These are phyloP conservation scores for Chaetothyriales sp. DNA, from an alignment of 2,329 filamentous ascomycete genomes.

Conservation along the genomic window DNA sequence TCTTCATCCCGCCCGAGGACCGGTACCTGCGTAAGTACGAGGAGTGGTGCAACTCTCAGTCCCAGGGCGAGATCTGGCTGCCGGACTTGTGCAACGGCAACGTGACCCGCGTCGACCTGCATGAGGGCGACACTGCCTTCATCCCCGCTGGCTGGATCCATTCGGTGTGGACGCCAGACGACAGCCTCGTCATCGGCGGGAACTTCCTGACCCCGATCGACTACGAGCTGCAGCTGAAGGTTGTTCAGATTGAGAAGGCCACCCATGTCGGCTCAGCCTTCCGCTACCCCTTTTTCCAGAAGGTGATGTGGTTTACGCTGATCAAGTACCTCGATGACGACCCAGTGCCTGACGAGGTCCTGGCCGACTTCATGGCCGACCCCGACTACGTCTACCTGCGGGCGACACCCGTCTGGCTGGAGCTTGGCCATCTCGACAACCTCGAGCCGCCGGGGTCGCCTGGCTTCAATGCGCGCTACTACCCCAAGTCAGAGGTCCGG, in stretches of 20 bases:
- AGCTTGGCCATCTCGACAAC: constrained; percentile 40
- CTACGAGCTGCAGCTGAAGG: constrained; percentile 50
- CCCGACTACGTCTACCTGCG: constrained; percentile 39
- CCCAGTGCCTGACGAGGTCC: constrained; percentile 43
- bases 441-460: constrained; percentile 36
- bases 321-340: constrained; percentile 49
- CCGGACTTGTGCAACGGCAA: constrained; percentile 46
- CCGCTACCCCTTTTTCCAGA: constrained; percentile 53
- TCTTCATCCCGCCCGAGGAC: constrained; percentile 55
- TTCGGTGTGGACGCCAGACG: constrained; percentile 54
- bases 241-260: constrained; percentile 51
- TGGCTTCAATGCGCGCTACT: constrained; percentile 45
- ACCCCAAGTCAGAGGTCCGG: constrained; percentile 47
- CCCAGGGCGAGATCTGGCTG: constrained; percentile 51
- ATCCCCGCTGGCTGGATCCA: constrained; percentile 60
- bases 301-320: constrained; percentile 51
- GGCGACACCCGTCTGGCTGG: constrained; percentile 41
- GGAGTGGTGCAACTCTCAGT: constrained; percentile 53
- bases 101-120: constrained; percentile 51
- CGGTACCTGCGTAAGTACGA: constrained; percentile 56
- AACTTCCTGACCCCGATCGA: constrained; percentile 53
- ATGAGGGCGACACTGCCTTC: constrained; percentile 53
- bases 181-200: constrained; percentile 55
- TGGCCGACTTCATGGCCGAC: constrained; percentile 40
- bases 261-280: constrained; percentile 52